Evolutionary conservation across 352 stramenopile species (phyloP).

Genomic region (Globisporangium echinulatum): DNA sequence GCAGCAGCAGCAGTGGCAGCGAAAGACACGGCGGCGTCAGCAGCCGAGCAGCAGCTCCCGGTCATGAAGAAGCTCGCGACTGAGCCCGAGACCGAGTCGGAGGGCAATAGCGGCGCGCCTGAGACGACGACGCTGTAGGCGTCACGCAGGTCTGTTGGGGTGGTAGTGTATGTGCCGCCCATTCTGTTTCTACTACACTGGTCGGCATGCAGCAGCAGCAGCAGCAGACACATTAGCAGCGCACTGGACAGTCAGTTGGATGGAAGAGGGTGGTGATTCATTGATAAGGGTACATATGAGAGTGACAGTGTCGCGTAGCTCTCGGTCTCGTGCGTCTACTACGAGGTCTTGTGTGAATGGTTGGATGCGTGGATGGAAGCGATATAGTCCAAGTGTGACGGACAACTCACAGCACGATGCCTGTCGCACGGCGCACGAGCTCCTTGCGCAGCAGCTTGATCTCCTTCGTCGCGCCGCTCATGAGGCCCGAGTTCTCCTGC

Average conservation of each 20-base stretch:
- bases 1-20: neutral
- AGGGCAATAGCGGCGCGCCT: no score
- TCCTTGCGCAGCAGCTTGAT: conserved; percentile 64
- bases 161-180: no score
- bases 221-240: no score
- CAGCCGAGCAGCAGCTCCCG: no score
- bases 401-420: neutral
- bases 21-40: neutral
- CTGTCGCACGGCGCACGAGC: conserved; percentile 42
- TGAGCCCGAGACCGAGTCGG: neutral
- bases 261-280: no score
- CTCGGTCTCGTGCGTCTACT: neutral
- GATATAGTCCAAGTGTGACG: neutral
- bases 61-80: neutral
- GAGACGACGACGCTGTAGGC: no score
- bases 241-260: no score
- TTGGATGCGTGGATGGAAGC: neutral
- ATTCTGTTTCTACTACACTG: no score
- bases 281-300: no score
- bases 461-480: conserved; percentile 79
- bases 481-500: conserved; percentile 93
- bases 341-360: neutral
- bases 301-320: no score
- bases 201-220: no score
- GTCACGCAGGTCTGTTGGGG: no score